phyloP scores from a whole-genome alignment of 2,329 filamentous ascomycete species.

The Bipolaris cookei region DNA sequence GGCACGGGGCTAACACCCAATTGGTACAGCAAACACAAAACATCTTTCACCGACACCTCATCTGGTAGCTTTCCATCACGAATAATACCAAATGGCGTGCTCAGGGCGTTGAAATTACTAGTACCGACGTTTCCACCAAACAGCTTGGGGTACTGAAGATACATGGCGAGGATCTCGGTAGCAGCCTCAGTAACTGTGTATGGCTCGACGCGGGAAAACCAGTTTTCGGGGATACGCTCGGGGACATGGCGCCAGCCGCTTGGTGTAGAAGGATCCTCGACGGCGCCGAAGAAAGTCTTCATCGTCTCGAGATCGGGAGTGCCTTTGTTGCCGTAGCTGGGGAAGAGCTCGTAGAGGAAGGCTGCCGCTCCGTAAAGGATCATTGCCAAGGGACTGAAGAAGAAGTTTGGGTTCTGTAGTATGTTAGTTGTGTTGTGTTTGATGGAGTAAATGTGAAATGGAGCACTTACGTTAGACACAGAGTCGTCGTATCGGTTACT shows the following conservation, averaged over 20 bases:
- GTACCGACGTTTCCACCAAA: constrained; percentile 53
- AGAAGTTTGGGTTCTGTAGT: constrained; percentile 45
- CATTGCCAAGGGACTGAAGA: constrained; percentile 51
- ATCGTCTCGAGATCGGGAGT: constrained; percentile 27
- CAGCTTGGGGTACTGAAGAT: constrained; percentile 52
- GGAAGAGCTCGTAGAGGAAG: constrained; percentile 55
- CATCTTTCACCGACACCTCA: constrained; percentile 31
- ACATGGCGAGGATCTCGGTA: constrained; percentile 51
- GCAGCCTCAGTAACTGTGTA: constrained; percentile 49
- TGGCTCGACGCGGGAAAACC: constrained; percentile 42
- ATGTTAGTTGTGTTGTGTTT: not conserved
- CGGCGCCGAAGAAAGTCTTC: constrained; percentile 51
- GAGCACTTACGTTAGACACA: constrained; percentile 32
- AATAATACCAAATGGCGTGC: constrained; percentile 47
- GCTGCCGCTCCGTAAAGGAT: constrained; percentile 53
- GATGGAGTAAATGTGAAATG: not conserved
- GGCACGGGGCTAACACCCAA: constrained; percentile 50
- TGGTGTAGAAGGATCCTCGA: constrained; percentile 40
- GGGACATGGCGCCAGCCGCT: constrained; percentile 48
- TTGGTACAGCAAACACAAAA: constrained; percentile 55
- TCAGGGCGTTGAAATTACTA: constrained; percentile 48
- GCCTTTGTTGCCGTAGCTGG: constrained; percentile 35
- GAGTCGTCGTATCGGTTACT: constrained; percentile 51
- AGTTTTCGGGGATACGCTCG: constrained; percentile 53
- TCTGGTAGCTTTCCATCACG: constrained; percentile 47